These are phyloP conservation scores for Cichorium intybus DNA, from an alignment of 140 eudicot species.

Conservation along the genomic window DNA sequence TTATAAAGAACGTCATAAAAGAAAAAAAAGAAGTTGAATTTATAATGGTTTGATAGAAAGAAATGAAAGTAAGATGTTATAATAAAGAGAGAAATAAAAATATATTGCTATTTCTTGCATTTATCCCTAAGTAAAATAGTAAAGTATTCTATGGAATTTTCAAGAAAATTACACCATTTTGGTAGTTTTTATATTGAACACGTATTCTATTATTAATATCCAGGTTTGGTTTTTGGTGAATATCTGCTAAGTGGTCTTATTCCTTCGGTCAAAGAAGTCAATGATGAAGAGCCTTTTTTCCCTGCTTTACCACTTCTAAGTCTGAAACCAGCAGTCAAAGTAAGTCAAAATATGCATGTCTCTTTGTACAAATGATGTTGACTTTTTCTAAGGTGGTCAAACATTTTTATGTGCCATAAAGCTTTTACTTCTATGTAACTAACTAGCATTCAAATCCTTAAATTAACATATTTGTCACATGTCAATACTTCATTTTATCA, in stretches of 20 bases:
- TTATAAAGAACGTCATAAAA: no score
- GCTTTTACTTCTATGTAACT: no score
- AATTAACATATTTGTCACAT: no score
- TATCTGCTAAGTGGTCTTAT: constrained; percentile 89
- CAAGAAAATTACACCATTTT: background rate
- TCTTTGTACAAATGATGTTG: background rate
- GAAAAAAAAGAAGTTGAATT: no score
- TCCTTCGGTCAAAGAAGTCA: constrained; percentile 91
- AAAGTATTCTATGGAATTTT: no score
- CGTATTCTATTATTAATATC: background rate
- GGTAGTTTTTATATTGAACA: constrained; percentile 1
- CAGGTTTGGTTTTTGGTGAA: constrained; percentile 89
- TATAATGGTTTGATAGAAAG: no score
- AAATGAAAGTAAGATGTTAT: no score
- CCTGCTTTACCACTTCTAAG: constrained; percentile 69
- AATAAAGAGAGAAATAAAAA: no score
- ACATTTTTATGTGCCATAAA: background rate
- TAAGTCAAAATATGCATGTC: constrained; percentile 29
- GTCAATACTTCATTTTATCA: no score
- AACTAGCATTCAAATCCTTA: no score
- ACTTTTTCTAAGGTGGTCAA: background rate
- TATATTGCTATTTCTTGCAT: no score
- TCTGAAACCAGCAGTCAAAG: constrained; percentile 57
- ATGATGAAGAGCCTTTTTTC: constrained; percentile 92
- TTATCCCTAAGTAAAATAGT: no score